These are phyloP conservation scores for Fusarium stilboides DNA, from an alignment of 2,329 filamentous ascomycete genomes.

Conservation along the genomic window DNA sequence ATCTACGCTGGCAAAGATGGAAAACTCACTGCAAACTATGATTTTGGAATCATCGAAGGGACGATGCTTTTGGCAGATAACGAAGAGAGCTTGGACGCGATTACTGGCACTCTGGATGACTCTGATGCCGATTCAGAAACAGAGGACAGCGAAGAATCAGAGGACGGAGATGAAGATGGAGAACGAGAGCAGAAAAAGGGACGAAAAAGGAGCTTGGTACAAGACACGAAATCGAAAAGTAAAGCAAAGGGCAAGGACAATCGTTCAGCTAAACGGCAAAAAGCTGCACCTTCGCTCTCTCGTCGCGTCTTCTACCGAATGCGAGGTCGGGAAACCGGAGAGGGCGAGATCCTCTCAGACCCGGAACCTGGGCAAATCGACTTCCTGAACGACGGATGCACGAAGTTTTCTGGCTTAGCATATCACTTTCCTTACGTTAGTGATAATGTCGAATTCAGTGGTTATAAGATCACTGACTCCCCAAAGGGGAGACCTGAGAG, in stretches of 20 bases:
- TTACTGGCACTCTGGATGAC: not conserved
- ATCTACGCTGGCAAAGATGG: not conserved
- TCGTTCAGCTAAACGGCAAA: too few relatives aligned
- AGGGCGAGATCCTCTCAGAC: constrained; percentile 4
- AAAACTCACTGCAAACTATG: not conserved
- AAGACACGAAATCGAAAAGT: not conserved
- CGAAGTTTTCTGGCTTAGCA: constrained; percentile 12
- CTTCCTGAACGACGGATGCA: constrained; percentile 9
- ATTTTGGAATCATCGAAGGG: constrained; percentile 25
- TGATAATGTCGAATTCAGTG: constrained; percentile 18
- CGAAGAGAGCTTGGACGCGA: constrained; percentile 11
- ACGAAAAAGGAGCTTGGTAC: too few relatives aligned
- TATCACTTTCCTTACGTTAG: constrained; percentile 4
- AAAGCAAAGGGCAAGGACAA: too few relatives aligned
- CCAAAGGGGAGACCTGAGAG: not conserved
- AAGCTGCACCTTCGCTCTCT: not conserved
- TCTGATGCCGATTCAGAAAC: not conserved
- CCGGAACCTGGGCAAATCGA: constrained; percentile 19
- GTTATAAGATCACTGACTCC: constrained; percentile 18
- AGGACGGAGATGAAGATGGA: not conserved
- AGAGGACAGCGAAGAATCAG: not conserved
- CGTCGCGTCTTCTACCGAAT: constrained; percentile 24
- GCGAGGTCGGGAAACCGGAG: constrained; percentile 21
- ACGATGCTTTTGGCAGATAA: constrained; percentile 15
- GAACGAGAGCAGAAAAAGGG: too few relatives aligned